Base-by-base conservation (phyloP, 1,139 yeast species). In the Geotrichum carabidarum region DNA sequence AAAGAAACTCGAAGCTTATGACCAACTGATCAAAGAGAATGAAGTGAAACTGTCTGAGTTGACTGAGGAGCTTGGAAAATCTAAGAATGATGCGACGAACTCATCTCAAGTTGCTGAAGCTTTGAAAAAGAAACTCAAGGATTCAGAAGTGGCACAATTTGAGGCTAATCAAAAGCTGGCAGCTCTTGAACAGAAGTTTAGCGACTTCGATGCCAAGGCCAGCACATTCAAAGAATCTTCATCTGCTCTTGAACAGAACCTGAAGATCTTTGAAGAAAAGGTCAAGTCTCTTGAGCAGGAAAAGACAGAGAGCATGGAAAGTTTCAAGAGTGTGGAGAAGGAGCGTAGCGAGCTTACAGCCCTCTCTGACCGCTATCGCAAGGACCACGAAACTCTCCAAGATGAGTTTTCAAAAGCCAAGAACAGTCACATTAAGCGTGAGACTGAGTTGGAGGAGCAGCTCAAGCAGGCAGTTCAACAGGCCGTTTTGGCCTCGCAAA, bases 261-360 rank as follows among this genome's bases (percentile, higher is more conserved):
- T 48, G 18, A 35, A 42, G n/a, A 34, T n/a, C n/a, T 15, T 36
- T 30, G 46, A 45, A 37, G 44, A 14, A 7, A 32, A 34, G 47
- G 75, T 81, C 34, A 14, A 18, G 34, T 18, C 32, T 4, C 40
- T 51, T 6, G 31, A 15, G 14, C 27, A 46, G 36, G 54, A 44
- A 15, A 40, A 34, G 15, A 32, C 30, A n/a, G 27, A 27, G 8
- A 40, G 31, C 5, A 31, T 32, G n/a, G 54, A 50, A n/a, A 32
- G 18, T 17, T 36, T 51, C 9, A 18, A 37, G 12, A 36, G 32
- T 15, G 30, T 46, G 18, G 48, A 52, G 42, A 50, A 44, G n/a
- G 57, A 50, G 17, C 31, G 51, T 6, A 14, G 8, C 12, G 48
- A 56, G 40, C 47, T 51, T 14, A 36, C 46, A 18, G 17, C 36